phyloP scores from a whole-genome alignment of 2,329 filamentous ascomycete genomes.

The Fonsecaea multimorphosa region DNA sequence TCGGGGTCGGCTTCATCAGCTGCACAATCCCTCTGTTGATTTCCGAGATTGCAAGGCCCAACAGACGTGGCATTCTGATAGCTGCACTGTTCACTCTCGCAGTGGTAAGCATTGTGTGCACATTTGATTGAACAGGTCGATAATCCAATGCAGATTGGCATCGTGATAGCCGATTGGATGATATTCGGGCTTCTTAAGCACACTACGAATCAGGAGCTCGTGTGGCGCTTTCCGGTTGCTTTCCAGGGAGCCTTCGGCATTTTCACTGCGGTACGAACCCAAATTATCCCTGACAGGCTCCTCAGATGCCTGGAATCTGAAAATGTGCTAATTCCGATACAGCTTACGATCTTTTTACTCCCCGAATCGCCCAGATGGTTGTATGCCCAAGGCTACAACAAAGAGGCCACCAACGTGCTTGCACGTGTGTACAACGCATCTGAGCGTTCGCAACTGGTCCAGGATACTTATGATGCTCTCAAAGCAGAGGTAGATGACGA shows the following conservation, averaged over 20 bases:
- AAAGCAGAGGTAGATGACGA: conserved; percentile 11
- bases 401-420: conserved; percentile 48
- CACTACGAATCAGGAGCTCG: neutral
- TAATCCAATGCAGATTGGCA: neutral
- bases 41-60: conserved; percentile 7
- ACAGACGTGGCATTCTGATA: conserved; percentile 6
- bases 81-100: neutral
- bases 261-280: neutral
- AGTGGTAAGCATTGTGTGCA: conserved; percentile 6
- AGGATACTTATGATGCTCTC: neutral
- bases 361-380: conserved; percentile 59
- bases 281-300: neutral
- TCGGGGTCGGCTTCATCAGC: conserved; percentile 57
- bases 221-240: neutral
- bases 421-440: conserved; percentile 41
- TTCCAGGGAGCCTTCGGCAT: neutral
- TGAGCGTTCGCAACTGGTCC: conserved; percentile 37
- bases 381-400: conserved; percentile 50
- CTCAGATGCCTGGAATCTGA: neutral
- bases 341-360: conserved; percentile 44
- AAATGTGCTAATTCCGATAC: neutral
- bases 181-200: neutral
- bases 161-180: conserved; percentile 11
- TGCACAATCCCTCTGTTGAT: conserved; percentile 51
- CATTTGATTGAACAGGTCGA: conserved; percentile 1